A percentile compares a stretch with the other conserved stretches of the same genome.
Evolutionary conservation across 1,284 basidiomycete species (phyloP).

Genomic region (Ganoderma resinaceum): DNA sequence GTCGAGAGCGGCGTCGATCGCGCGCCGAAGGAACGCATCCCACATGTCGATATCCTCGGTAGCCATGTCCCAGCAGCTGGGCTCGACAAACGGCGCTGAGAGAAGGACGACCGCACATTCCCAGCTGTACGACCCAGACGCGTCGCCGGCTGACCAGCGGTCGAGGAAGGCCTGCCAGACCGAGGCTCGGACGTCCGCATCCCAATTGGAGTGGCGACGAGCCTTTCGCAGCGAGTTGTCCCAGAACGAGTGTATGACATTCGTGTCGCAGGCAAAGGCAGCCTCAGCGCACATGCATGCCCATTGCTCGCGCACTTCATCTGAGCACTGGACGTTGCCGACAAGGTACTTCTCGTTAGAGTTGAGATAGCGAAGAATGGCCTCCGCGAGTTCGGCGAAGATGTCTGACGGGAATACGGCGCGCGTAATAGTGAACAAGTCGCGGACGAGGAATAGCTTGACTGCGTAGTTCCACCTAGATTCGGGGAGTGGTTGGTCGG

Average conservation of each 20-base stretch:
- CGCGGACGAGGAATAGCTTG: conserved; percentile 59
- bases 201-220: conserved; percentile 42
- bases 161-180: conserved; percentile 65
- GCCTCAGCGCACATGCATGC: conserved; percentile 63
- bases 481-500: conserved; percentile 23
- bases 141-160: conserved; percentile 53
- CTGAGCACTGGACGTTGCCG: conserved; percentile 47
- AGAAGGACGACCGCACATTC: conserved; percentile 63
- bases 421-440: conserved; percentile 59
- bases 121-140: conserved; percentile 46
- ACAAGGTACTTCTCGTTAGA: conserved; percentile 55
- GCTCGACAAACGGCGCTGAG: conserved; percentile 64
- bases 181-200: conserved; percentile 43
- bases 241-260: conserved; percentile 65
- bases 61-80: conserved; percentile 59
- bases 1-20: conserved; percentile 62
- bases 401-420: conserved; percentile 49
- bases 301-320: conserved; percentile 59
- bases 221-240: conserved; percentile 33
- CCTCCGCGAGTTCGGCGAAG: conserved; percentile 50
- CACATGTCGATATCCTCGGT: conserved; percentile 62
- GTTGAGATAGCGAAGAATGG: conserved; percentile 56
- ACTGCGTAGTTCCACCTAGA: conserved; percentile 48
- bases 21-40: conserved; percentile 60
- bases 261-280: conserved; percentile 47